Percentiles rank a stretch among this genome's conserved stretches.
Conservation (phyloP, 2,329 filamentous ascomycete species). For the Arthrobotrys entomopaga region DNA sequence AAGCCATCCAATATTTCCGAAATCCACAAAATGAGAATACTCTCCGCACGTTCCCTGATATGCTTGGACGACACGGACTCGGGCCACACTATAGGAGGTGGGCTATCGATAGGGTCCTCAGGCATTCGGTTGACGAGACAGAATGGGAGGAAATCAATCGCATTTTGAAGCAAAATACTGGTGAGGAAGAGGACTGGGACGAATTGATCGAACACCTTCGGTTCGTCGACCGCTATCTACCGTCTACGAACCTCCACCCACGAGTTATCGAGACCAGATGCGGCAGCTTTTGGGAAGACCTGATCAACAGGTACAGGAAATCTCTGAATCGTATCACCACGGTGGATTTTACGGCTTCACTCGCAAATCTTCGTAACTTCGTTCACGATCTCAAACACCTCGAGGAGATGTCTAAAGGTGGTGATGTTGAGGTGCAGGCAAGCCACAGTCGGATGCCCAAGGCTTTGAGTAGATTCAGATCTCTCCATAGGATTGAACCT, state of each 20-base stretch:
- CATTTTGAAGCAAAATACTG: constrained; percentile 17
- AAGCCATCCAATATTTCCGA: constrained; percentile 31
- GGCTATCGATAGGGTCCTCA: constrained; percentile 30
- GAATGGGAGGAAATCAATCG: constrained; percentile 14
- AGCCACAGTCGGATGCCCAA: constrained; percentile 15
- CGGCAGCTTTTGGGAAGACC: constrained; percentile 37
- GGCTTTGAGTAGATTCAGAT: constrained; percentile 11
- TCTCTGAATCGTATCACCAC: constrained; percentile 38
- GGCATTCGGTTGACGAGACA: constrained; percentile 30
- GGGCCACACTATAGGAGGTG: constrained; percentile 27
- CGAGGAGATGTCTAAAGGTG: constrained; percentile 13
- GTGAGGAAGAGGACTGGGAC: constrained; percentile 37
- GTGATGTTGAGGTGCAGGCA: constrained; percentile 1
- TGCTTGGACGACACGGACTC: constrained; percentile 26
- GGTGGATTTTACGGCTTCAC: constrained; percentile 31
- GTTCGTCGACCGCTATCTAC: constrained; percentile 28
- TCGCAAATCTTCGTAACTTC: constrained; percentile 45
- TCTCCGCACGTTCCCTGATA: constrained; percentile 30
- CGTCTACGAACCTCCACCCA: constrained; percentile 35
- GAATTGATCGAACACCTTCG: constrained; percentile 15
- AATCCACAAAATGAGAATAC: constrained; percentile 12
- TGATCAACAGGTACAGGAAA: constrained; percentile 26
- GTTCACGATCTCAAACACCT: constrained; percentile 25
- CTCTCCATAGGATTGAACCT: constrained; percentile 16
- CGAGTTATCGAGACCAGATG: constrained; percentile 15